Percentiles rank a stretch among this genome's conserved stretches.
These are phyloP conservation scores for Vitis hybrid DNA, from an alignment of 177 flowering plant genomes.

Conservation along the genomic window DNA sequence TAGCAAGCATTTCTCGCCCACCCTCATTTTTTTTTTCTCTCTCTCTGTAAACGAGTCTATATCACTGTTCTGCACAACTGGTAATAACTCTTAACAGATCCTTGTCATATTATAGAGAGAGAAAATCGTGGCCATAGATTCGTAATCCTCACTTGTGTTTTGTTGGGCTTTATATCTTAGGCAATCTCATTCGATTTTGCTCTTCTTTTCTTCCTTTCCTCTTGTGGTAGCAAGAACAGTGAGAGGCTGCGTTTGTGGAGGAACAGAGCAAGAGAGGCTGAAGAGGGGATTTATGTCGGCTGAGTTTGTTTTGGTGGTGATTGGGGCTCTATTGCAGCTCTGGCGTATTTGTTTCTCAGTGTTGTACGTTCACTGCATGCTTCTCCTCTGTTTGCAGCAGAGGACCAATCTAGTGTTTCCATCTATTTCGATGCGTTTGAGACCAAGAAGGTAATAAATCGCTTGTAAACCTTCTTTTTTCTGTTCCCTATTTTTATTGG, in stretches of 20 bases:
- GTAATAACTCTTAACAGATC: slow-evolving; percentile 9
- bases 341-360: slow-evolving; percentile 25
- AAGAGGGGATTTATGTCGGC: slow-evolving; percentile 40
- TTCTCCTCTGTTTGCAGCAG: slow-evolving; percentile 45
- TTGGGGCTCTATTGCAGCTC: slow-evolving; percentile 58
- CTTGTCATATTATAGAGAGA: slow-evolving; percentile 27
- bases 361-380: slow-evolving; percentile 24
- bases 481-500: slow-evolving; percentile 1
- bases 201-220: slow-evolving; percentile 6
- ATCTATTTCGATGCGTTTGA: slow-evolving; percentile 80
- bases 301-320: slow-evolving; percentile 42
- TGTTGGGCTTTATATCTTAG: not conserved
- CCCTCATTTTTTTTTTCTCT: slow-evolving; percentile 10
- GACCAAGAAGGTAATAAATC: slow-evolving; percentile 54
- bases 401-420: slow-evolving; percentile 24
- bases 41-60: slow-evolving; percentile 4
- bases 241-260: not conserved
- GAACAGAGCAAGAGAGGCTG: slow-evolving; percentile 2
- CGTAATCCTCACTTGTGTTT: slow-evolving; percentile 28
- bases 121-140: slow-evolving; percentile 56
- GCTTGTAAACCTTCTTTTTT: not conserved
- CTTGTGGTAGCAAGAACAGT: not conserved
- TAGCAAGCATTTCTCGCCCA: not conserved
- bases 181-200: not conserved
- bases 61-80: not conserved